Evolutionary conservation across 352 stramenopile genomes (phyloP).

Genomic region (Blastocystis sp.): DNA sequence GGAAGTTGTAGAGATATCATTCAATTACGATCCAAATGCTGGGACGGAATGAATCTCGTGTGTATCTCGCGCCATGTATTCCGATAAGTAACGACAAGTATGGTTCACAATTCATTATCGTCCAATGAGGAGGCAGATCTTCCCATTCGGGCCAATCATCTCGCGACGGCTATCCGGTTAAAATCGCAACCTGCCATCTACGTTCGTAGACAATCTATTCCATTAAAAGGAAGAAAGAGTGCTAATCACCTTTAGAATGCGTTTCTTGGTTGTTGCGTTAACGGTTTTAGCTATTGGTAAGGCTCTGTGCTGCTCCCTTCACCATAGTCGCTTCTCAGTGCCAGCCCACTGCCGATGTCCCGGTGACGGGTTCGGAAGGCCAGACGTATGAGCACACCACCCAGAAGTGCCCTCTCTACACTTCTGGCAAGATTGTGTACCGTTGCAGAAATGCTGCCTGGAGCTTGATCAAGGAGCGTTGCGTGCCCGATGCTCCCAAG

Average conservation of each 20-base stretch:
- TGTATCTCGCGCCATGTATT: background rate
- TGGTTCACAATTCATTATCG: too few relatives aligned
- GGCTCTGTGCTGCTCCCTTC: background rate
- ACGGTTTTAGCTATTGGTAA: background rate
- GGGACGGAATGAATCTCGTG: background rate
- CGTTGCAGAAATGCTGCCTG: background rate
- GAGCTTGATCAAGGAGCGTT: background rate
- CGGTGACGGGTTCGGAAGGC: background rate
- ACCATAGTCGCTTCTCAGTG: background rate
- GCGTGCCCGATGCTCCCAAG: background rate
- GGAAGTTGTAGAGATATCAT: too few relatives aligned
- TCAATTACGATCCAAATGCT: too few relatives aligned
- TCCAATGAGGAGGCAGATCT: background rate
- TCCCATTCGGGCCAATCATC: background rate
- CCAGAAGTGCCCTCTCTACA: background rate
- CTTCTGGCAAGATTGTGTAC: background rate
- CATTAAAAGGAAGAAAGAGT: background rate
- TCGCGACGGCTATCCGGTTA: background rate
- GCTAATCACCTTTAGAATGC: background rate
- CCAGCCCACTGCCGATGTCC: background rate
- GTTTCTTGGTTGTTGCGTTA: background rate
- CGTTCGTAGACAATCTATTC: background rate
- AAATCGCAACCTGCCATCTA: background rate
- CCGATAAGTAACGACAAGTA: background rate
- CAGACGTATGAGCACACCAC: background rate